Conservation (phyloP, 345 rosid genomes). For the Pugionium cornutum region DNA sequence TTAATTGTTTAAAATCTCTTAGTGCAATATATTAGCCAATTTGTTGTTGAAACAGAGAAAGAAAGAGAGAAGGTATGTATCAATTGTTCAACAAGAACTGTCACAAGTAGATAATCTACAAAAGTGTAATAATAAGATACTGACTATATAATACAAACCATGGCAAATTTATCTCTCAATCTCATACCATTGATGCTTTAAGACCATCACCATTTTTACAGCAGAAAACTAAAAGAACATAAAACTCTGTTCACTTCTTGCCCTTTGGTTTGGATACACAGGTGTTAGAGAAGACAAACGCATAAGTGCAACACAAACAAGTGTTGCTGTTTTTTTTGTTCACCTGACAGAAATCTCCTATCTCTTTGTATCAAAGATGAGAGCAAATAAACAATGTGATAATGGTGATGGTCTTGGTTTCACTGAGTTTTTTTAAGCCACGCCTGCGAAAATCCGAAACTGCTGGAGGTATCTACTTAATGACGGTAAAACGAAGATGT, state of each 20-base stretch:
- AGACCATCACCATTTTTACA: slow-evolving; percentile 33
- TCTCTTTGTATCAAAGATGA: slow-evolving; percentile 24
- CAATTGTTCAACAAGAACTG: slow-evolving; percentile 16
- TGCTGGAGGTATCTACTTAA: slow-evolving; percentile 38
- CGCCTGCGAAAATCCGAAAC: slow-evolving; percentile 26
- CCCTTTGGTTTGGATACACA: slow-evolving; percentile 17
- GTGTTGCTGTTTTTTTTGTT: slow-evolving; percentile 24
- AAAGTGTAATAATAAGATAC: neutral
- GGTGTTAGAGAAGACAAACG: slow-evolving; percentile 25
- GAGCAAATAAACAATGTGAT: slow-evolving; percentile 39
- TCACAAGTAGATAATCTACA: slow-evolving; percentile 30
- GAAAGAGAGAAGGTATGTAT: slow-evolving; percentile 7
- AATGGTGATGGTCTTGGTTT: slow-evolving; percentile 33
- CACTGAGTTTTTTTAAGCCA: slow-evolving; percentile 28
- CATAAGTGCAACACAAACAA: slow-evolving; percentile 16
- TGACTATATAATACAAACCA: slow-evolving; percentile 33
- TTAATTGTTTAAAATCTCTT: slow-evolving; percentile 26
- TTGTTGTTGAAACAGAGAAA: slow-evolving; percentile 14
- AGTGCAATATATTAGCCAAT: slow-evolving; percentile 31
- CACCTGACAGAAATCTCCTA: slow-evolving; percentile 32
- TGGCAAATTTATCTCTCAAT: slow-evolving; percentile 25
- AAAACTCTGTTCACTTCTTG: slow-evolving; percentile 17
- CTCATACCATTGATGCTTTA: slow-evolving; percentile 18
- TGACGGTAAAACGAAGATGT: slow-evolving; percentile 30
- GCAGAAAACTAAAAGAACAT: slow-evolving; percentile 23